Conservation (phyloP, 2,329 filamentous ascomycete species). For the Trichoderma arundinaceum region DNA sequence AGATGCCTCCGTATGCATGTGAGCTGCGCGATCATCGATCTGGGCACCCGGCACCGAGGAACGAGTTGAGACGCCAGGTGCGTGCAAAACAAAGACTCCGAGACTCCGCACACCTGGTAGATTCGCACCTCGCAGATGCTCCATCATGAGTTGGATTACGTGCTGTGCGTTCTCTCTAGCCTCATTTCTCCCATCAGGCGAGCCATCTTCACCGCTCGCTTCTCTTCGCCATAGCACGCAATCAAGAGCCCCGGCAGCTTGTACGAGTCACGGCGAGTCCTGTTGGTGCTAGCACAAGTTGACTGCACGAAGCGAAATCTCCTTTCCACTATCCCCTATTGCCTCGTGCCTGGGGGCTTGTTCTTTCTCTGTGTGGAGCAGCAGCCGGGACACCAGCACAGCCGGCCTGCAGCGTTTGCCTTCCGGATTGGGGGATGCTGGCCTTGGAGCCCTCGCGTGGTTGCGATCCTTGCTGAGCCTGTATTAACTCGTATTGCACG, state of each 20-base stretch:
- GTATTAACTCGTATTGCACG: conserved; percentile 21
- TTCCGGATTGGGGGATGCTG: background rate
- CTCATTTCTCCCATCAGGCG: too few relatives aligned
- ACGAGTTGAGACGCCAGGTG: conserved; percentile 6
- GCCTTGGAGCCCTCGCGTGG: background rate
- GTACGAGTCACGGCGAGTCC: background rate
- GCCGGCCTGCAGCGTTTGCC: conserved; percentile 3
- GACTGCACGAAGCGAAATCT: background rate
- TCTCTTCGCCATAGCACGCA: background rate
- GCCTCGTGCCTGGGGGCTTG: background rate
- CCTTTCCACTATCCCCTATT: background rate
- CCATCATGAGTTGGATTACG: too few relatives aligned
- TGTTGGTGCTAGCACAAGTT: background rate
- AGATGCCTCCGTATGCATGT: conserved; percentile 3
- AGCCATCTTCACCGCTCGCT: conserved; percentile 2
- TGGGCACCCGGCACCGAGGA: background rate
- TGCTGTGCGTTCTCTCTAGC: too few relatives aligned
- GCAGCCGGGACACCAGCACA: background rate
- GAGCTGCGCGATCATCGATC: conserved; percentile 11
- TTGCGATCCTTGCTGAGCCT: conserved; percentile 7
- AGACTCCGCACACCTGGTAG: background rate
- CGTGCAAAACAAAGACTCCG: background rate
- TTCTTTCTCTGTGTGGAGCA: background rate
- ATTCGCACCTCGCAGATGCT: too few relatives aligned
- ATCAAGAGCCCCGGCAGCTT: background rate